Percentiles rank a stretch among this genome's conserved stretches.
Conservation (phyloP, 2,329 filamentous ascomycete genomes). For the Aspergillus udagawae region DNA sequence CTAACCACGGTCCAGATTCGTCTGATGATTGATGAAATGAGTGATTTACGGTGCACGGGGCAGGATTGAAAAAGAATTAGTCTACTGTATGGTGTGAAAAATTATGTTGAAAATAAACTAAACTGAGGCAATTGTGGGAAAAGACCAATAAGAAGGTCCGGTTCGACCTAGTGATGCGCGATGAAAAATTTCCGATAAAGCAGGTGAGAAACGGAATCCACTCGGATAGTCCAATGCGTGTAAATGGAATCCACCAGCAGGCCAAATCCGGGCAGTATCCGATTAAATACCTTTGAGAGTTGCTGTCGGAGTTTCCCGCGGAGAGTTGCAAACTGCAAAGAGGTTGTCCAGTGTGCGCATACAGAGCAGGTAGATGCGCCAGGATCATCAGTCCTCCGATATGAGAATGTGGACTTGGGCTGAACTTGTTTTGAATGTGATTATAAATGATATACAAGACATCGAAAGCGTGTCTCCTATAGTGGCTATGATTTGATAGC, state of each 20-base stretch:
- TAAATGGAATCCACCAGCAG: background rate
- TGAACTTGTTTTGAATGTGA: no score
- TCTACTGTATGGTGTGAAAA: background rate
- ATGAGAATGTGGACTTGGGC: background rate
- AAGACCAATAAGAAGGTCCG: background rate
- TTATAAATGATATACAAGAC: no score
- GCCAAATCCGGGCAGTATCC: background rate
- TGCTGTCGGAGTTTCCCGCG: conserved; percentile 7
- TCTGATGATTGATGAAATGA: background rate
- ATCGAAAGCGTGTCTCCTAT: background rate
- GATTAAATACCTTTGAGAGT: background rate
- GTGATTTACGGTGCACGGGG: background rate
- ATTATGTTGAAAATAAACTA: background rate
- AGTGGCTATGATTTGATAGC: background rate
- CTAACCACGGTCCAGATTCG: background rate
- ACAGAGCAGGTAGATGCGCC: background rate
- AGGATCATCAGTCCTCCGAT: background rate
- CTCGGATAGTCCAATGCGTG: background rate
- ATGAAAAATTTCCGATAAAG: background rate
- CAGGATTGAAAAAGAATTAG: background rate
- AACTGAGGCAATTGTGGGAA: background rate
- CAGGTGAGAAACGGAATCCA: background rate
- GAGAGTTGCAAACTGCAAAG: background rate
- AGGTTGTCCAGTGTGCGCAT: background rate
- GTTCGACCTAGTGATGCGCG: background rate